Percentiles rank a stretch among this genome's conserved stretches.
These are phyloP conservation scores for Apiospora pterosperma DNA, from an alignment of 2,329 filamentous ascomycete species.

Conservation along the genomic window DNA sequence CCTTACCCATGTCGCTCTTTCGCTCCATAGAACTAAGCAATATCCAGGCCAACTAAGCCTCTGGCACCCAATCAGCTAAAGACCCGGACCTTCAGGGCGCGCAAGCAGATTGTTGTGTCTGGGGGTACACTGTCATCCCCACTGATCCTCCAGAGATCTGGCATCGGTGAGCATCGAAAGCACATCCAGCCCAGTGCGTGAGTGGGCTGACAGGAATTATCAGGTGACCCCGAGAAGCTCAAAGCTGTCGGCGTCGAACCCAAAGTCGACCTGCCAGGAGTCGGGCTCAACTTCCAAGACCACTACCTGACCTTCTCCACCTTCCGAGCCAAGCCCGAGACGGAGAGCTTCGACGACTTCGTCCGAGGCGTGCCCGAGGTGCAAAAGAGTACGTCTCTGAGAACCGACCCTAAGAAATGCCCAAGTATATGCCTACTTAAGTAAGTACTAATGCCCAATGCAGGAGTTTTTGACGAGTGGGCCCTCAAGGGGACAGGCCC, in stretches of 20 bases:
- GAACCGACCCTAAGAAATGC: background rate
- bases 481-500: conserved; percentile 75
- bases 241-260: conserved; percentile 65
- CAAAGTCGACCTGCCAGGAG: conserved; percentile 67
- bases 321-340: conserved; percentile 70
- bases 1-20: accelerated
- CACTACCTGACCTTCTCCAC: conserved; percentile 70
- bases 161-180: conserved; percentile 45
- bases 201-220: background rate
- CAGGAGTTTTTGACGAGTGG: conserved; percentile 72
- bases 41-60: conserved; percentile 58
- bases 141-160: conserved; percentile 71
- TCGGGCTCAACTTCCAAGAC: conserved; percentile 75
- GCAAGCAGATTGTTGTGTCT: conserved; percentile 72
- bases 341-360: conserved; percentile 80
- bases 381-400: conserved; percentile 58
- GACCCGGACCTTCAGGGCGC: conserved; percentile 57
- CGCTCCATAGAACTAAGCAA: conserved; percentile 7
- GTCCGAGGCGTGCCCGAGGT: conserved; percentile 68
- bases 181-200: no score
- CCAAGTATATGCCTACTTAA: conserved; percentile 8
- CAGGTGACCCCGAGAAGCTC: conserved; percentile 66
- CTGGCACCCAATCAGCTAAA: conserved; percentile 52
- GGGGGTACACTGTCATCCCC: conserved; percentile 72
- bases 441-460: background rate